phyloP scores from a whole-genome alignment of 306 rosid species.

The Dalbergia oliveri region DNA sequence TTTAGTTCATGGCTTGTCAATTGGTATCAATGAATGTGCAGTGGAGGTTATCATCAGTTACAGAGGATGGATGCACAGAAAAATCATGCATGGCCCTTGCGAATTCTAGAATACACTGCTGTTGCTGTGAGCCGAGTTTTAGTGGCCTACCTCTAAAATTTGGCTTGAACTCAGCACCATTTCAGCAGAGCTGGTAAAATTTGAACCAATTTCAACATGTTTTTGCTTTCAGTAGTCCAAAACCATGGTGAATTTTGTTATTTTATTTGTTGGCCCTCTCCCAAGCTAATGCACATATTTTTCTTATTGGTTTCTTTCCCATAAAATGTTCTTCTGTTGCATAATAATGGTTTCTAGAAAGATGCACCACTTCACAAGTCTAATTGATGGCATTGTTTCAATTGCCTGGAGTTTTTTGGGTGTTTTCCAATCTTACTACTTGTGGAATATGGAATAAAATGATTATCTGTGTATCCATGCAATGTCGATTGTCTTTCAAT shows the following conservation, averaged over 20 bases:
- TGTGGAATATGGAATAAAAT: no score
- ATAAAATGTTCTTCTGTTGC: neutral
- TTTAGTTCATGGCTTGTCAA: slow-evolving; percentile 58
- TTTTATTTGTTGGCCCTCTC: neutral
- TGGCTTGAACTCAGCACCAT: slow-evolving; percentile 53
- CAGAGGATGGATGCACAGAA: slow-evolving; percentile 52
- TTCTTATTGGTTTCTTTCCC: slow-evolving; percentile 18
- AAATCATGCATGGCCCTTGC: slow-evolving; percentile 49
- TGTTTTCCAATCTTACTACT: no score
- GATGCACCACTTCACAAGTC: neutral
- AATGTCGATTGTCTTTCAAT: slow-evolving; percentile 44
- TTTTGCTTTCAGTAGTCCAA: slow-evolving; percentile 15
- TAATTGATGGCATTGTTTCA: neutral
- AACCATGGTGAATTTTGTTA: neutral
- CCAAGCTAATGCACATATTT: neutral
- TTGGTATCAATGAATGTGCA: slow-evolving; percentile 51
- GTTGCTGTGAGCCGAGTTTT: slow-evolving; percentile 54
- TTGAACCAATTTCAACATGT: slow-evolving; percentile 5
- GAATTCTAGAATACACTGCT: slow-evolving; percentile 54
- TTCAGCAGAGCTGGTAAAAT: slow-evolving; percentile 59
- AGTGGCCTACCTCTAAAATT: slow-evolving; percentile 46
- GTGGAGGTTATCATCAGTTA: slow-evolving; percentile 53
- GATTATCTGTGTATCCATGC: slow-evolving; percentile 25
- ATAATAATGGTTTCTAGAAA: slow-evolving; percentile 35
- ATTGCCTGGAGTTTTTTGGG: no score